Evolutionary conservation across 192 early-diverging fungal genomes (phyloP).

Genomic region (Podila minutissima): DNA sequence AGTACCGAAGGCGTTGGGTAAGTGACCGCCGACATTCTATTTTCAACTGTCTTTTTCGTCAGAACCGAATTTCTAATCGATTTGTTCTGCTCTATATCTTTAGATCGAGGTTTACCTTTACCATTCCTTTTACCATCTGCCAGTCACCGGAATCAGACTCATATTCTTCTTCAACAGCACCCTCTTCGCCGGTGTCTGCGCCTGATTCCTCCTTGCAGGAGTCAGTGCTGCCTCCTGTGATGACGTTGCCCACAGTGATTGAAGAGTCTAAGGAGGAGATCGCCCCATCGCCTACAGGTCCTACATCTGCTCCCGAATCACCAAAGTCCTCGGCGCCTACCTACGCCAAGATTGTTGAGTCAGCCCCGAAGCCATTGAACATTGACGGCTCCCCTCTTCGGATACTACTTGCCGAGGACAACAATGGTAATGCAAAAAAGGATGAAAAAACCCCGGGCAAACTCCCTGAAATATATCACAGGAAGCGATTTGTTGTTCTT

Average conservation of each 20-base stretch:
- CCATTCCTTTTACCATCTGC: conserved; percentile 46
- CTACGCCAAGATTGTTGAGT: conserved; percentile 45
- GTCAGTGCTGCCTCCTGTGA: not conserved
- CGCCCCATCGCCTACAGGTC: not conserved
- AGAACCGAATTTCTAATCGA: not conserved
- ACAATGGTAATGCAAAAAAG: conserved; percentile 11
- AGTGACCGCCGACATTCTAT: conserved; percentile 36
- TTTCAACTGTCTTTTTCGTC: not conserved
- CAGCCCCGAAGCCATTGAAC: conserved; percentile 19
- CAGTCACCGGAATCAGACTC: conserved; percentile 38
- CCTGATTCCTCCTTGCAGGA: conserved; percentile 1
- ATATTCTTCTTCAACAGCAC: conserved; percentile 25
- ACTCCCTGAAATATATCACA: not conserved
- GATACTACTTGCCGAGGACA: conserved; percentile 49
- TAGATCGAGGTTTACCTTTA: conserved; percentile 46
- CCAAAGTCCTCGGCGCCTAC: conserved; percentile 19
- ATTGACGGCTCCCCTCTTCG: conserved; percentile 32
- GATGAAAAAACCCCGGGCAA: too few relatives aligned
- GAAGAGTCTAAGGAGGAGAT: not conserved
- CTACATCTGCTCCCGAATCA: not conserved
- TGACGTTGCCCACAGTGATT: not conserved
- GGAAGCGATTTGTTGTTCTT: not conserved
- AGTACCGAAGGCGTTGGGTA: conserved; percentile 69
- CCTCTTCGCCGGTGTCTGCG: conserved; percentile 22
- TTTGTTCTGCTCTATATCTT: not conserved